Conservation (phyloP, 805 yeast species). For the Myxozyma nipponensis region DNA sequence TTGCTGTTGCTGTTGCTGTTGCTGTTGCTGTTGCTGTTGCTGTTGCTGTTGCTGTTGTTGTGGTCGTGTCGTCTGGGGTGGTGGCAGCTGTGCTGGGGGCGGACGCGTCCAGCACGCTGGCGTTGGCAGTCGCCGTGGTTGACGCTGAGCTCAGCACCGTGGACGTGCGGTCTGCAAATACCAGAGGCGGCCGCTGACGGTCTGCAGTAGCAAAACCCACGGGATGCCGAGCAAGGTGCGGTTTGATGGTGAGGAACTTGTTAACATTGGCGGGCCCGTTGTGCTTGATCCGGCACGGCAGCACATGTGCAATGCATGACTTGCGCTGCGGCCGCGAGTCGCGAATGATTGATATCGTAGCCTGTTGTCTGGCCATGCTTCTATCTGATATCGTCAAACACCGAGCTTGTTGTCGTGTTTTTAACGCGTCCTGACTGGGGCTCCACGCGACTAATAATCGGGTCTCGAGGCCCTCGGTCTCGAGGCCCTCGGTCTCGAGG, state of each 20-base stretch:
- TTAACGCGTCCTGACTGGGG: too few relatives aligned
- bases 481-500: too few relatives aligned
- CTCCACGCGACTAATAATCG: too few relatives aligned
- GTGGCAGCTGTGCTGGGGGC: neutral
- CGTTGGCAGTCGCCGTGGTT: neutral
- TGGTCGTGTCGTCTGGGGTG: neutral
- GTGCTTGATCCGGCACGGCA: constrained; percentile 21
- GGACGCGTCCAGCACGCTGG: neutral
- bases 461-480: too few relatives aligned
- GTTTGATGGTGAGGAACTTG: constrained; percentile 4
- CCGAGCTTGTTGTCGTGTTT: too few relatives aligned
- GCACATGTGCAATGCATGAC: constrained; percentile 8
- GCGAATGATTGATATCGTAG: neutral
- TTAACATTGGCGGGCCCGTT: constrained; percentile 22
- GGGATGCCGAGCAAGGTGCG: constrained; percentile 1
- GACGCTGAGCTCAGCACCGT: neutral
- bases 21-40: neutral
- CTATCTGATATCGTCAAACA: too few relatives aligned
- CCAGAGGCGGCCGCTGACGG: neutral
- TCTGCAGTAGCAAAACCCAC: too few relatives aligned
- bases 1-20: neutral
- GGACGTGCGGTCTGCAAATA: neutral
- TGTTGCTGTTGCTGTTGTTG: neutral
- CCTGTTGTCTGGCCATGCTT: neutral
- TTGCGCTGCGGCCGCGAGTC: neutral